A percentile compares a stretch with the other conserved stretches of the same genome.
These are phyloP conservation scores for Trametes meyenii DNA, from an alignment of 768 basidiomycete genomes.

Conservation along the genomic window DNA sequence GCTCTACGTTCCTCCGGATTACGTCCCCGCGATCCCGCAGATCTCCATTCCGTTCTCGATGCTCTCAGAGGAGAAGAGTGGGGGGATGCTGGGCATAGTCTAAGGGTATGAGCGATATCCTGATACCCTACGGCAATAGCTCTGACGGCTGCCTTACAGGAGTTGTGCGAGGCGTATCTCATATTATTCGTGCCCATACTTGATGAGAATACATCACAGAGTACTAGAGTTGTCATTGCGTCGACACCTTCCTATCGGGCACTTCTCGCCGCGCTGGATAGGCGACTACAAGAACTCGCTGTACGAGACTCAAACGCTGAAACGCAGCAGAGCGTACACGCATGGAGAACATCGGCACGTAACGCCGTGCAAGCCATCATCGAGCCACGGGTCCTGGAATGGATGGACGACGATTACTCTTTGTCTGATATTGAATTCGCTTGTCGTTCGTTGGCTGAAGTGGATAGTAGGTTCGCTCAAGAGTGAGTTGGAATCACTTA, in stretches of 20 bases:
- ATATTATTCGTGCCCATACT: slow-evolving; percentile 34
- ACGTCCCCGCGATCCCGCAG: not conserved
- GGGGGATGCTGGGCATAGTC: slow-evolving; percentile 30
- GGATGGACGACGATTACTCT: slow-evolving; percentile 58
- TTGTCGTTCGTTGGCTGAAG: slow-evolving; percentile 47
- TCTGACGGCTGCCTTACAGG: slow-evolving; percentile 19
- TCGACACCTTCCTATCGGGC: not conserved
- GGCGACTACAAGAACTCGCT: not conserved
- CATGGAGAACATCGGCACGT: slow-evolving; percentile 20
- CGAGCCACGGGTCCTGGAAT: slow-evolving; percentile 47
- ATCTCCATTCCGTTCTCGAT: slow-evolving; percentile 36
- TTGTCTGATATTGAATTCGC: slow-evolving; percentile 46
- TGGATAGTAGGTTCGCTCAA: slow-evolving; percentile 43
- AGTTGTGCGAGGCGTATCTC: slow-evolving; percentile 36
- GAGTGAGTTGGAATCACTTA: slow-evolving; percentile 4
- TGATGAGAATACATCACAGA: slow-evolving; percentile 29
- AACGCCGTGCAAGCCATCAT: slow-evolving; percentile 41
- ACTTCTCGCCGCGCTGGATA: slow-evolving; percentile 5
- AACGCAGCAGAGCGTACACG: not conserved
- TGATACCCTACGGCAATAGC: no score
- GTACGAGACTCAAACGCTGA: not conserved
- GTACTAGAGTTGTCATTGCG: slow-evolving; percentile 7
- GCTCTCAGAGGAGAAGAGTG: slow-evolving; percentile 44
- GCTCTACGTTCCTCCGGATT: slow-evolving; percentile 18
- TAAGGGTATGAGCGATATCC: slow-evolving; percentile 16